Percentiles rank a stretch among this genome's conserved stretches.
phyloP scores from a whole-genome alignment of 192 early-diverging fungal species.

The Mortierella claussenii region DNA sequence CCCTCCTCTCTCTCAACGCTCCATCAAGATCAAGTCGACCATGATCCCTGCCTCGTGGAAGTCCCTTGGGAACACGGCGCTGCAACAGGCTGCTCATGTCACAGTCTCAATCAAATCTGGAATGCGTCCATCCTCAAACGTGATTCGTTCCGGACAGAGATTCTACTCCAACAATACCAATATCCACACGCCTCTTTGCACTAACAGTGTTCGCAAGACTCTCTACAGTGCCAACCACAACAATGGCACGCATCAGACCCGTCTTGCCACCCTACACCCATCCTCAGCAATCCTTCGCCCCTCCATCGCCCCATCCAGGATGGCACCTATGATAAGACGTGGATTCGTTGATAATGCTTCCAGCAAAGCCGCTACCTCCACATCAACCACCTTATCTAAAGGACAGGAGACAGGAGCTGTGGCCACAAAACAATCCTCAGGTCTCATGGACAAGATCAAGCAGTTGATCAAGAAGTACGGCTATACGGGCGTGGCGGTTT shows the following conservation, averaged over 20 bases:
- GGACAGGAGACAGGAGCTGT: not conserved
- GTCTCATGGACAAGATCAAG: conserved; percentile 56
- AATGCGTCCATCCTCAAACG: not conserved
- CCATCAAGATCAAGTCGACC: too few species aligned
- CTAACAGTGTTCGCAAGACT: conserved; percentile 35
- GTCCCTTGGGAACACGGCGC: conserved; percentile 1
- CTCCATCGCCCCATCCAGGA: conserved; percentile 1
- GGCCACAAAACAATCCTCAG: conserved; percentile 6
- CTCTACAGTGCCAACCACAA: conserved; percentile 4
- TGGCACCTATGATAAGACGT: conserved; percentile 28
- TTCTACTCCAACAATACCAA: conserved; percentile 7
- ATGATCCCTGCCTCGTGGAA: conserved; percentile 19
- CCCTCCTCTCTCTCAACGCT: not conserved
- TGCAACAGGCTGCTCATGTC: not conserved
- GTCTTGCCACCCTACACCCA: not conserved
- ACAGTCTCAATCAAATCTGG: not conserved
- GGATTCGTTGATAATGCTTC: conserved; percentile 21
- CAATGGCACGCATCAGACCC: not conserved
- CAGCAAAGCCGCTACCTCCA: conserved; percentile 1
- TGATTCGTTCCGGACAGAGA: conserved; percentile 1
- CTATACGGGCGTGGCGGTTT: conserved; percentile 59
- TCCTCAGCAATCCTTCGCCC: not conserved
- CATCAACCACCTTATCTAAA: not conserved
- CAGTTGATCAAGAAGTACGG: conserved; percentile 63
- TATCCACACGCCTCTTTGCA: conserved; percentile 12